Evolutionary conservation across 202 grass and related monocot genomes (phyloP).

Genomic region (Panicum virgatum): DNA sequence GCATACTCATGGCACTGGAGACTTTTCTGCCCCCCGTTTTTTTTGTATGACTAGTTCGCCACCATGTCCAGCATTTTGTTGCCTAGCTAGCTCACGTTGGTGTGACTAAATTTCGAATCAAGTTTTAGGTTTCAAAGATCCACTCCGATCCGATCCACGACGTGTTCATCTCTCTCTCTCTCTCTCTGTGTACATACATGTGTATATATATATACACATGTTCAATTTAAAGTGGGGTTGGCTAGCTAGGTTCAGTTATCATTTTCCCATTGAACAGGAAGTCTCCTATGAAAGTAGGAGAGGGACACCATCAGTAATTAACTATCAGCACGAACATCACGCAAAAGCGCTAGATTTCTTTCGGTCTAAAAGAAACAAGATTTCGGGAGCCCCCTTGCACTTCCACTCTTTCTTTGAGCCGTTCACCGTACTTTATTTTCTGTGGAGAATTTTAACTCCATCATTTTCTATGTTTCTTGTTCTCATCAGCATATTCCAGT

Average conservation of each 20-base stretch:
- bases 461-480: not conserved
- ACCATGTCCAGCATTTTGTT: constrained; percentile 52
- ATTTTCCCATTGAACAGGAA: not conserved
- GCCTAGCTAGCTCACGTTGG: constrained; percentile 42
- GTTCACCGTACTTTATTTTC: not conserved
- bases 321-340: not conserved
- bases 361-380: too few species aligned
- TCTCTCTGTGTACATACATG: too few species aligned
- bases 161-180: not conserved
- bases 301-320: not conserved
- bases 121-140: constrained; percentile 13
- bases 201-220: too few species aligned
- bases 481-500: not conserved
- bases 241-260: too few species aligned
- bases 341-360: not conserved
- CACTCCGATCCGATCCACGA: not conserved
- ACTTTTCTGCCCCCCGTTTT: constrained; percentile 19
- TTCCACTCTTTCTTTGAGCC: not conserved
- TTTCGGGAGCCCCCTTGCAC: not conserved
- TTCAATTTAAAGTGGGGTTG: not conserved
- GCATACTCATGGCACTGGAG: constrained; percentile 44
- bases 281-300: not conserved
- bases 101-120: constrained; percentile 46
- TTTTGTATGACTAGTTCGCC: constrained; percentile 43
- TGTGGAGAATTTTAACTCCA: not conserved